Evolutionary conservation across 352 stramenopile genomes (phyloP).

Genomic region (Plasmopara muralis): DNA sequence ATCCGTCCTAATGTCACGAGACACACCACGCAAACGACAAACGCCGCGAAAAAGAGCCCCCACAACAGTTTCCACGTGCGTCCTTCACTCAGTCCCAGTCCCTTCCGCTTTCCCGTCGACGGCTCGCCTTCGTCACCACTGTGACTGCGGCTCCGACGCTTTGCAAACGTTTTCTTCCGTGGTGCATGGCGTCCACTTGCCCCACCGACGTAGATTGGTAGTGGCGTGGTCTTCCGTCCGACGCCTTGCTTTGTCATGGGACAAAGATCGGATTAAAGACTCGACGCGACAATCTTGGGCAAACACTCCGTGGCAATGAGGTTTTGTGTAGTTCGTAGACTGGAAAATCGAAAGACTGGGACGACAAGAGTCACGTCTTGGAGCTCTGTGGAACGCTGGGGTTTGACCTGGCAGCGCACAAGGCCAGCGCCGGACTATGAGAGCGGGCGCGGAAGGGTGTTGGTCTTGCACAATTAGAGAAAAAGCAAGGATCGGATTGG

Average conservation of each 20-base stretch:
- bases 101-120: constrained; percentile 7
- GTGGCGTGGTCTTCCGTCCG: constrained; percentile 30
- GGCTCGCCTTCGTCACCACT: constrained; percentile 20
- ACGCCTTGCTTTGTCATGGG: constrained; percentile 21
- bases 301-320: constrained; percentile 1
- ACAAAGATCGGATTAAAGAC: no score
- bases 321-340: background rate
- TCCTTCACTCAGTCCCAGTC: constrained; percentile 13
- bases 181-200: constrained; percentile 19
- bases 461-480: background rate
- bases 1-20: constrained; percentile 40
- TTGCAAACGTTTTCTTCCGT: constrained; percentile 28
- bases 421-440: constrained; percentile 2
- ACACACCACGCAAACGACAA: constrained; percentile 45
- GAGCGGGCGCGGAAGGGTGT: background rate
- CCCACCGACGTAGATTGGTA: constrained; percentile 32
- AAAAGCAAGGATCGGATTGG: background rate
- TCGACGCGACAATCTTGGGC: no score
- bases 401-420: background rate
- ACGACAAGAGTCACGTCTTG: background rate
- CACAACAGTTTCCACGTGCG: constrained; percentile 41
- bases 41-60: constrained; percentile 36
- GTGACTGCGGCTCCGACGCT: constrained; percentile 25
- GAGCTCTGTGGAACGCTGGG: background rate
- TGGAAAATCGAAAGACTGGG: background rate